Percentiles rank a stretch among this genome's conserved stretches.
Conservation (phyloP, 2,329 filamentous ascomycete species). For the Nothomitra cinnamomea region DNA sequence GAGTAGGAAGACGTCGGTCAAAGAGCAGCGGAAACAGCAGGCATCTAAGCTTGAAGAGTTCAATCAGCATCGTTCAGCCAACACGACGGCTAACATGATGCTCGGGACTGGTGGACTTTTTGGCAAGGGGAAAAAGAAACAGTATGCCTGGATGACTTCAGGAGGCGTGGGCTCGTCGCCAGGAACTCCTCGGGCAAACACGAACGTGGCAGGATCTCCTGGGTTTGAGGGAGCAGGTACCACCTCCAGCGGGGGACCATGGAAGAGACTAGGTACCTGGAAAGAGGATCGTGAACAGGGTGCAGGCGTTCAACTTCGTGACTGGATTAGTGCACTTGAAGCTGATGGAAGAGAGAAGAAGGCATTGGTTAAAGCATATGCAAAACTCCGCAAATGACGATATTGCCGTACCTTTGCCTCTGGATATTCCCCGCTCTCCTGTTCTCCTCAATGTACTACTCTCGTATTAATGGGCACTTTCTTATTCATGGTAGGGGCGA, state of each 20-base stretch:
- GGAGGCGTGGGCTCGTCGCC: constrained; percentile 9
- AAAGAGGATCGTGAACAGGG: constrained; percentile 60
- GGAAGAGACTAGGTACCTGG: constrained; percentile 47
- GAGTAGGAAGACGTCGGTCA: constrained; percentile 61
- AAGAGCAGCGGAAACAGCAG: constrained; percentile 65
- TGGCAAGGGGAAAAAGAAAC: constrained; percentile 32
- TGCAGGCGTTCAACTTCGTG: constrained; percentile 64
- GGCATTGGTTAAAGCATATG: background rate
- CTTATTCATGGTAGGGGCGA: background rate
- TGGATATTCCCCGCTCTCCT: background rate
- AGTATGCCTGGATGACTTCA: constrained; percentile 30
- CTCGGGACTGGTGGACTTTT: constrained; percentile 44
- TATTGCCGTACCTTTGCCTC: background rate
- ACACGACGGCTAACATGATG: constrained; percentile 64
- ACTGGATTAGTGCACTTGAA: constrained; percentile 66
- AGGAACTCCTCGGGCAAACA: background rate
- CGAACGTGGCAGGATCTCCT: background rate
- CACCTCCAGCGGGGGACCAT: background rate
- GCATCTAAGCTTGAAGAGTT: constrained; percentile 59
- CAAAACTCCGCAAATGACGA: background rate
- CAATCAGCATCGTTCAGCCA: constrained; percentile 64
- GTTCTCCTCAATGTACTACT: background rate
- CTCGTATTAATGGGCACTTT: background rate
- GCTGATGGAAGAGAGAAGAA: constrained; percentile 51
- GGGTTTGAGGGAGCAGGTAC: background rate